Conservation (phyloP, 2,329 filamentous ascomycete genomes). For the Talaromyces sp. region DNA sequence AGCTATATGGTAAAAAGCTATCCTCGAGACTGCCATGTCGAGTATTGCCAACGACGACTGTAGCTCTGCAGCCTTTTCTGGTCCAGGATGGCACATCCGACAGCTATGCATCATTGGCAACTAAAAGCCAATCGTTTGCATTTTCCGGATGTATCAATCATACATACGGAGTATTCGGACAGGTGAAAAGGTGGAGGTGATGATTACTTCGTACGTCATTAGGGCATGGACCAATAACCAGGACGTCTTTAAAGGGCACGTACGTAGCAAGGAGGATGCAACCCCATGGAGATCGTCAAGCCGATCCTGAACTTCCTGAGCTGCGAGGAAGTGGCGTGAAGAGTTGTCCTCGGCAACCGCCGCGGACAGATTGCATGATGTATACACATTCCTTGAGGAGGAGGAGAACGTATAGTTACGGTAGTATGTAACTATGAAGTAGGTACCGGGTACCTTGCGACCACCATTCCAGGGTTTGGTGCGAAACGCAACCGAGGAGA, state of each 20-base stretch:
- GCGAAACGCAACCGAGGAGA: too few species aligned
- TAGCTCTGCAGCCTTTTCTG: background rate
- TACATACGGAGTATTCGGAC: too few species aligned
- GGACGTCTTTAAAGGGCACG: too few species aligned
- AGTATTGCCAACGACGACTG: background rate
- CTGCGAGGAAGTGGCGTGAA: background rate
- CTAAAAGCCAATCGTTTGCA: background rate
- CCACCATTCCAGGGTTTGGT: background rate
- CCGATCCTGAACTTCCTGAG: background rate
- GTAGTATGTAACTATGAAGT: background rate
- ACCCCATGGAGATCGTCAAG: background rate
- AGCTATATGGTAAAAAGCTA: background rate
- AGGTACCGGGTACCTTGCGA: background rate
- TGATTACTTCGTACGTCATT: background rate
- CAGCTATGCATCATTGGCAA: background rate
- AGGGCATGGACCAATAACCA: background rate
- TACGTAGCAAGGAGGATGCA: background rate
- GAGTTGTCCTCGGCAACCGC: background rate
- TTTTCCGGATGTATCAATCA: background rate
- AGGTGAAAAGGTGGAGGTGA: background rate
- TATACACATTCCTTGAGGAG: background rate
- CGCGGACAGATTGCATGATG: background rate
- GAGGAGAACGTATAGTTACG: too few species aligned
- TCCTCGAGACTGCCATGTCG: background rate
- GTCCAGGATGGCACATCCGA: background rate